Conservation (phyloP, 768 basidiomycete genomes). For the Asterophora parasitica region DNA sequence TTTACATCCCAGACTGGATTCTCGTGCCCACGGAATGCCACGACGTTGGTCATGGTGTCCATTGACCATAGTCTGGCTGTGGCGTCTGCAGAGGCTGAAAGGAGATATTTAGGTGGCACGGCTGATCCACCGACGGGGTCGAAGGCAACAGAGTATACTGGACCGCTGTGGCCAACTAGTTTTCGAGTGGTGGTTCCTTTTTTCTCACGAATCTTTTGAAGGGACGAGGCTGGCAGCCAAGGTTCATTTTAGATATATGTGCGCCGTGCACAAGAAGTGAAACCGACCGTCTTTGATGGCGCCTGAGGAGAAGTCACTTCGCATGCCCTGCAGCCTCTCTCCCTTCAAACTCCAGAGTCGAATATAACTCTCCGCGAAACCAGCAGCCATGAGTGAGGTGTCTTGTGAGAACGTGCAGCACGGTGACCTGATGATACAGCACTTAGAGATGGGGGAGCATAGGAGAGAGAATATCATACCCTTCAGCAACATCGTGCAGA, state of each 20-base stretch:
- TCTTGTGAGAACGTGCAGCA: conserved; percentile 89
- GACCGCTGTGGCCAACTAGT: conserved; percentile 93
- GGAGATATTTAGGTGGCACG: conserved; percentile 76
- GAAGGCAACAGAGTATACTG: conserved; percentile 92
- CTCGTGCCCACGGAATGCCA: conserved; percentile 92
- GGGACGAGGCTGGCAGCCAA: conserved; percentile 43
- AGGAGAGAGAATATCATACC: conserved; percentile 46
- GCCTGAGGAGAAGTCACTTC: conserved; percentile 68
- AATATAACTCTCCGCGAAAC: conserved; percentile 94
- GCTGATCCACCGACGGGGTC: conserved; percentile 89
- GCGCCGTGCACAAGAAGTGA: background rate
- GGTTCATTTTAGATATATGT: background rate
- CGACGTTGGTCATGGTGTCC: conserved; percentile 90
- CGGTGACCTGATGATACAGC: conserved; percentile 52
- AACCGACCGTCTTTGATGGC: conserved; percentile 67
- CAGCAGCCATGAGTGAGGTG: conserved; percentile 87
- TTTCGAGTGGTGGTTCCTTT: conserved; percentile 86
- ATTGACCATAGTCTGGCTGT: conserved; percentile 92
- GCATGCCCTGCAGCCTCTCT: conserved; percentile 73
- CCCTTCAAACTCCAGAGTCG: conserved; percentile 94
- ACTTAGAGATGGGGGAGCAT: background rate
- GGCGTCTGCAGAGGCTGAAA: conserved; percentile 90
- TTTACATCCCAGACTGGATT: conserved; percentile 99
- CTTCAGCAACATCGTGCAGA: conserved; percentile 90
- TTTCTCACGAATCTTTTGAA: conserved; percentile 70